Base-by-base conservation (phyloP, 1,139 yeast genomes). In the Pichia sp. region DNA sequence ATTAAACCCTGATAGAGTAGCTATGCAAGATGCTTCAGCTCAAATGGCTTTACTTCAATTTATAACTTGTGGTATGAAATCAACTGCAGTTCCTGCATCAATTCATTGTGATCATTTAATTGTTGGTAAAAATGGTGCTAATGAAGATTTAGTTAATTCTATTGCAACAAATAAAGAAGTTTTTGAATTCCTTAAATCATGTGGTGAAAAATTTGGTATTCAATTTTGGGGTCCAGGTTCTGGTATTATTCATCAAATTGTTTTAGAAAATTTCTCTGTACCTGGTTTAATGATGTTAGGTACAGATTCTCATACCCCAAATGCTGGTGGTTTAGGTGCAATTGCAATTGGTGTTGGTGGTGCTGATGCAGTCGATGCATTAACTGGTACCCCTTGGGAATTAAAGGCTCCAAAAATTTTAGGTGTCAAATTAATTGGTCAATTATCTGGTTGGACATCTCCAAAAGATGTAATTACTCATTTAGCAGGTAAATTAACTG, bases 151-250 rank as follows among this genome's bases (percentile, higher is more conserved):
- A 60, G 66, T 70, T 43, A 67, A 73, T 34, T 84, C 96, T 25
- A 78, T 85, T 36, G 79, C 84, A 17, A 81, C 88, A 41, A 91
- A 91, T 69, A 79, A 82, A 56, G 98, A 91, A 63, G 97, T 91
- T 37, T 91, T 88, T 60, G 94, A 88, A 59, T 91, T 91, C 67
- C 70, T 91, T 53, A 84, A 84, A 62, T 77, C 89, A 48, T 86
- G 96, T 66, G 94, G 94, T 48, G 82, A 76, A 54, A 88, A 84
- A 64, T 91, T 88, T 61, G 96, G 96, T 47, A 86, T 91, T 51
- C 95, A 85, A 60, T 91, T 91, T 67, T 91, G 98, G 98, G 96
- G 96, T 12, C 97, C 98, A 14, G 98, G 98, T 39, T 88, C 96
- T 11, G 98, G 98, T 58, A 91, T 91, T 55, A 91, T 91, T 55